A percentile compares a stretch with the other conserved stretches of the same genome.
Evolutionary conservation across 306 rosid genomes (phyloP).

Genomic region (Rosa persica): DNA sequence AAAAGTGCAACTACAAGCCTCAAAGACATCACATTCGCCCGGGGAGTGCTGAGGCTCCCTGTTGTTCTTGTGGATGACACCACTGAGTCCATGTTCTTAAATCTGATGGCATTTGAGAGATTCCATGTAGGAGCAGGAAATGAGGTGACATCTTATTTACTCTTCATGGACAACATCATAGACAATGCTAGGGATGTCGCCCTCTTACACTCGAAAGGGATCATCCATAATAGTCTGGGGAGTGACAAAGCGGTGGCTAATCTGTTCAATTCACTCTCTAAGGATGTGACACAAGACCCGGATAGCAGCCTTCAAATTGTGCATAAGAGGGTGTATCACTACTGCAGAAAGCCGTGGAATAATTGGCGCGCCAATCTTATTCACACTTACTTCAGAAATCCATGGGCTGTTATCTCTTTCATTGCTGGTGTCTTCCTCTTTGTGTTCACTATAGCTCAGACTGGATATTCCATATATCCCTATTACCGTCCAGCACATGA

Average conservation of each 20-base stretch:
- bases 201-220: conserved; percentile 12
- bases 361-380: conserved; percentile 25
- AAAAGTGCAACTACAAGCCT: conserved; percentile 25
- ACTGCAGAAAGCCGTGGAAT: conserved; percentile 14
- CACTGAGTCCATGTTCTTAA: conserved; percentile 28
- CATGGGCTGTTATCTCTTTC: conserved; percentile 27
- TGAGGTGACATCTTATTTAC: conserved; percentile 33
- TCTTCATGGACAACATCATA: conserved; percentile 48
- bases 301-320: not conserved
- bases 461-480: conserved; percentile 8
- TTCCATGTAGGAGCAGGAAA: conserved; percentile 41
- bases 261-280: conserved; percentile 21
- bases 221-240: conserved; percentile 39
- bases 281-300: conserved; percentile 10
- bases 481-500: not conserved
- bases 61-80: conserved; percentile 31
- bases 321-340: not conserved
- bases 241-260: conserved; percentile 25
- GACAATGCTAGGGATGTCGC: conserved; percentile 39
- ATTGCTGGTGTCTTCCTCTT: conserved; percentile 19
- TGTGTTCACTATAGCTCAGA: conserved; percentile 6
- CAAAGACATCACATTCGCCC: conserved; percentile 29
- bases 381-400: conserved; percentile 26
- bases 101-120: conserved; percentile 52
- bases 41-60: conserved; percentile 37